Percentiles rank a stretch among this genome's conserved stretches.
Evolutionary conservation across 1,139 yeast genomes (phyloP).

Genomic region (Taphrina wiesneri): DNA sequence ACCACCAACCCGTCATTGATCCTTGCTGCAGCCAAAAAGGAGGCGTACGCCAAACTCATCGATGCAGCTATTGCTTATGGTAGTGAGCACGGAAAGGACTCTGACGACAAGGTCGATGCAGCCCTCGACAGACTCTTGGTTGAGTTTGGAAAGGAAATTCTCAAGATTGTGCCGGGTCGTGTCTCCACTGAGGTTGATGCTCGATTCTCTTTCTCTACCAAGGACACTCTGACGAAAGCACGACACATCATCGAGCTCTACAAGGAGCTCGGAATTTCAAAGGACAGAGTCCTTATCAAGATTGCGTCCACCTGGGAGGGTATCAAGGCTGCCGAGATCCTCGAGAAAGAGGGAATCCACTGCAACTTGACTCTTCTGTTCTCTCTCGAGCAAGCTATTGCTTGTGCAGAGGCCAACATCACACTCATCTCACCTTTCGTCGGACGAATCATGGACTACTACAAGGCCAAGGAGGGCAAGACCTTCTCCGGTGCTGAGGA

Average conservation of each 20-base stretch:
- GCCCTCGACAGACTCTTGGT: constrained; percentile 92
- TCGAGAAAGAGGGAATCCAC: constrained; percentile 86
- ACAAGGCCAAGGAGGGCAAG: constrained; percentile 91
- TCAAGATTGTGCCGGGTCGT: constrained; percentile 96
- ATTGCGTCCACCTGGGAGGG: constrained; percentile 99
- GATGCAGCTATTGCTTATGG: constrained; percentile 90
- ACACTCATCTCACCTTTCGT: constrained; percentile 98
- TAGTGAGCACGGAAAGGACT: constrained; percentile 50
- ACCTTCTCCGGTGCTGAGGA: constrained; percentile 75
- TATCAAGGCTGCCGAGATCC: constrained; percentile 98
- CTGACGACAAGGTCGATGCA: constrained; percentile 59
- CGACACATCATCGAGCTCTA: constrained; percentile 80
- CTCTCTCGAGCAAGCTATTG: constrained; percentile 96
- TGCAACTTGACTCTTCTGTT: constrained; percentile 92
- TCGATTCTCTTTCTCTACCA: constrained; percentile 90
- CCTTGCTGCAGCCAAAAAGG: constrained; percentile 89
- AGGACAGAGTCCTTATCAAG: constrained; percentile 91
- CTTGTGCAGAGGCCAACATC: constrained; percentile 96
- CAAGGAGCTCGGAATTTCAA: constrained; percentile 75
- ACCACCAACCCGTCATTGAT: constrained; percentile 98
- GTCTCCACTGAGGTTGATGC: constrained; percentile 99
- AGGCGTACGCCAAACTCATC: constrained; percentile 83
- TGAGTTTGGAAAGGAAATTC: constrained; percentile 92
- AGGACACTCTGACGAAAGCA: constrained; percentile 91
- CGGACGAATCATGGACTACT: constrained; percentile 99